Base-by-base conservation (phyloP, 768 basidiomycete genomes). In the Mycena capillaripes region DNA sequence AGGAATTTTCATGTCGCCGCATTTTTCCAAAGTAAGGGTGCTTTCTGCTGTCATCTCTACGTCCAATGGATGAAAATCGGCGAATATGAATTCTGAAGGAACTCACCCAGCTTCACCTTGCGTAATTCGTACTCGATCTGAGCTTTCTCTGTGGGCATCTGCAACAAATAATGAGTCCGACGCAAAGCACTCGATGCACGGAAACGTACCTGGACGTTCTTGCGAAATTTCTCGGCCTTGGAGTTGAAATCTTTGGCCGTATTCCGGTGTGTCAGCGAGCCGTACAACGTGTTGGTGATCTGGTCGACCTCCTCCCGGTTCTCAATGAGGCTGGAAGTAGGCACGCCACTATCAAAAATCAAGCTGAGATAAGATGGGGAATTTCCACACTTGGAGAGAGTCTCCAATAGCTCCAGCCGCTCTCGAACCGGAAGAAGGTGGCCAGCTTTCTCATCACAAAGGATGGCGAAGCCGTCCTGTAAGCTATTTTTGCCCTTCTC, bases 241-340 rank as follows among this genome's bases (percentile, higher is more conserved):
- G 63, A 65, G 14, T 21, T 40, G 36, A 65, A 65, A 30, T 65
- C 63, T 23, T 55, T 65, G 25, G 63, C 52, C 21, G 63, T 65
- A 40, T 42, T 21, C 38, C 63, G 12, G 42, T 55, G 52, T 0
- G 52, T 52, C 36, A 65, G 38, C 12, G 63, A 65, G 6, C 63
- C 63, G 19, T 53, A 55, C 14, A 65, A 19, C 3, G 63, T 65
- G 6, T 65, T 53, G 23, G 63, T 55, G 14, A 65, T 65, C 25
- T 55, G 50, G 21, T 65, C 63, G 2, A 65, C 50, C 27, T 53
- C 25, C 25, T 65, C 48, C 5, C 63, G 52, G 29, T 40, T 42
- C 2, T 36, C 63, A 55, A 65, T 52, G 36, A 65, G 52, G 50
- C 63, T 65, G 19, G 30, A 19, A 9, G 12, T 7, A 27, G 19